phyloP scores from a whole-genome alignment of 306 rosid species.

The Pachyrhizus erosus region DNA sequence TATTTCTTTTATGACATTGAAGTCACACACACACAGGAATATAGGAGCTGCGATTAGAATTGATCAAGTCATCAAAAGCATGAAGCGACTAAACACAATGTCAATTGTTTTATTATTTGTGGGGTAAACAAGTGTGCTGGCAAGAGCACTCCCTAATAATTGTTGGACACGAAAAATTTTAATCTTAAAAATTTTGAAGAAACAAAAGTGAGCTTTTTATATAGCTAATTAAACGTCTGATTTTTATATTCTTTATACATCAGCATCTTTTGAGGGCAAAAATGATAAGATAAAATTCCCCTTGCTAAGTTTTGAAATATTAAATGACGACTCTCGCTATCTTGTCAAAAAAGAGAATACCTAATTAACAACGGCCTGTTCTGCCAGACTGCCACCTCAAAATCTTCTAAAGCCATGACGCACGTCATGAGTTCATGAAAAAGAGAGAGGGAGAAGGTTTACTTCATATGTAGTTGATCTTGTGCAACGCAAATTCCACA shows the following conservation, averaged over 20 bases:
- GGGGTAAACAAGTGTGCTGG: not conserved
- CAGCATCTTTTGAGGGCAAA: not conserved
- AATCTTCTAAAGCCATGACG: not conserved
- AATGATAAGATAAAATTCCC: not conserved
- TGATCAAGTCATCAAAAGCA: not conserved
- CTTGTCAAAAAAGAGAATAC: not conserved
- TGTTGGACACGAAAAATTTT: not conserved
- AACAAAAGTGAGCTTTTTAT: not conserved
- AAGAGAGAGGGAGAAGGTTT: not conserved
- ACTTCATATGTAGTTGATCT: not conserved
- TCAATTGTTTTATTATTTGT: not conserved
- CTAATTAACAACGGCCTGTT: not conserved
- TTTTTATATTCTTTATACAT: not conserved
- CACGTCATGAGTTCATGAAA: not conserved
- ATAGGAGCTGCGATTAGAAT: not conserved
- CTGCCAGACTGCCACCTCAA: not conserved
- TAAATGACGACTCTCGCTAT: not conserved
- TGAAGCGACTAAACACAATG: not conserved
- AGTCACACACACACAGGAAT: not conserved
- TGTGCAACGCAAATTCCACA: conserved; percentile 16
- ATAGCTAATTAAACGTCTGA: not conserved
- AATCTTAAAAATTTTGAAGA: not conserved
- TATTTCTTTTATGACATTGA: not conserved
- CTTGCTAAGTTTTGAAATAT: not conserved
- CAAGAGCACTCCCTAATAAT: not conserved